These are phyloP conservation scores for Adiantum capillusveneris DNA, from an alignment of 75 land plant species.

Conservation along the genomic window DNA sequence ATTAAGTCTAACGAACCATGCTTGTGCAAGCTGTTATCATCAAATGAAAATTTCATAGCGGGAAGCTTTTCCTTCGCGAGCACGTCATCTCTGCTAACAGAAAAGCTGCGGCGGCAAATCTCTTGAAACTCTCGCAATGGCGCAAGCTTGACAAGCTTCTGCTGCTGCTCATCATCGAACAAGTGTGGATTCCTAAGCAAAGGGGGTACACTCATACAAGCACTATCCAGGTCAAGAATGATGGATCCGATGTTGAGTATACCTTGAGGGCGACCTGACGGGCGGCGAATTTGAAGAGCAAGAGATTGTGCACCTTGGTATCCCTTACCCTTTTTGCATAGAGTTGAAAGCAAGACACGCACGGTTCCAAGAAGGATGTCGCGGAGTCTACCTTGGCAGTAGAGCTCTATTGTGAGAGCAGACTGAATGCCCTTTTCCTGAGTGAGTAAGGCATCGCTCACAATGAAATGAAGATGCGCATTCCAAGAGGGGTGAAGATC, in stretches of 20 bases:
- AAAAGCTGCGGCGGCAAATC: neutral
- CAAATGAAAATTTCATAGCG: neutral
- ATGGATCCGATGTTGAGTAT: slow-evolving; percentile 58
- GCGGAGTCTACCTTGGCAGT: slow-evolving; percentile 34
- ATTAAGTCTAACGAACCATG: neutral
- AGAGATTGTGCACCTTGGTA: slow-evolving; percentile 27
- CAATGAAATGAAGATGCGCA: slow-evolving; percentile 48
- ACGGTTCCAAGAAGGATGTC: slow-evolving; percentile 59
- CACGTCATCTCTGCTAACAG: slow-evolving; percentile 1
- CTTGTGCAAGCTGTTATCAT: slow-evolving; percentile 4
- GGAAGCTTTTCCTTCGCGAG: neutral
- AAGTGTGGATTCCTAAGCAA: neutral
- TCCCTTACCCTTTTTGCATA: slow-evolving; percentile 1
- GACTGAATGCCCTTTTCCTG: slow-evolving; percentile 23
- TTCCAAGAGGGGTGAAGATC: slow-evolving; percentile 69
- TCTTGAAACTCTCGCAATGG: neutral
- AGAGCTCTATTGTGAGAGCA: slow-evolving; percentile 61
- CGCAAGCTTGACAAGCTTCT: neutral
- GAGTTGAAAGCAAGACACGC: slow-evolving; percentile 37
- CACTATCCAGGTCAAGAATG: slow-evolving; percentile 25
- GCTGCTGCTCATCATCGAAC: neutral
- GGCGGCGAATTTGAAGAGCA: slow-evolving; percentile 55
- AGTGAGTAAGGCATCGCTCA: slow-evolving; percentile 32
- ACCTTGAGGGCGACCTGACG: slow-evolving; percentile 59
- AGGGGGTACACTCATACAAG: neutral